Base-by-base conservation (phyloP, 108 stramenopile genomes). In the Craspedostauros australis region DNA sequence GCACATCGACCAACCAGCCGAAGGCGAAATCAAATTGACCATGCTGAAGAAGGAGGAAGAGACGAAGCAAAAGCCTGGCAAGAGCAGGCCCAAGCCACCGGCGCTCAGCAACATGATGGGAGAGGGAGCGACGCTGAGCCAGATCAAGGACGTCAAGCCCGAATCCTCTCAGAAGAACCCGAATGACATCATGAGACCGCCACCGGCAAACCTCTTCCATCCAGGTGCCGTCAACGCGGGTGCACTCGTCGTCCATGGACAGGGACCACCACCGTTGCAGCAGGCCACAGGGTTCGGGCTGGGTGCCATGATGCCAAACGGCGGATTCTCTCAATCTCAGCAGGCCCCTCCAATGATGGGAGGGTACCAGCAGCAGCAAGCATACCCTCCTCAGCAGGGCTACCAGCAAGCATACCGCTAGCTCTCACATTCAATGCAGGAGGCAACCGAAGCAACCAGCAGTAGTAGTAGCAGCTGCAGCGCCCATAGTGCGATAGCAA, bases 1-100 rank as follows among this genome's bases (percentile, higher is more conserved):
- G 46, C 70, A 63, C 50, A 80, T 80, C 45, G 68, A 72, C 41
- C 63, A 70, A 58, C 79, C 75, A 31, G 72, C 75, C 0, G 72
- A 76, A 25, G 56, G 47, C 20, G 66, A 75, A 39, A n/a, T 65
- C 4, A 56, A 61, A 42, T 39, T 75, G 59, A 72, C 74, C 25
- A 76, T 70, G 75, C 70, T 72, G 25, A 45, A 58, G 40, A 58
- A 74, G 24, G 67, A 76, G 22, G 72, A 72, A 41, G 60, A 46
- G 9, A 62, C 42, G 36, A 76, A 53, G 45, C 73, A 62, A 43
- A 54, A 52, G 34, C 7, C 27, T 12, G 60, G 57, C 22, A 79
- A 79, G 53, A 74, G 62, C 41, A 58, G 60, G 22, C 64, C 64
- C 2, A 33, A 63, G 19, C 78, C 78, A 11, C 78, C 78, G 31